Percentiles rank a stretch among this genome's conserved stretches.
Evolutionary conservation across 2,329 filamentous ascomycete genomes (phyloP).

Genomic region (Talaromyces funiculosus): DNA sequence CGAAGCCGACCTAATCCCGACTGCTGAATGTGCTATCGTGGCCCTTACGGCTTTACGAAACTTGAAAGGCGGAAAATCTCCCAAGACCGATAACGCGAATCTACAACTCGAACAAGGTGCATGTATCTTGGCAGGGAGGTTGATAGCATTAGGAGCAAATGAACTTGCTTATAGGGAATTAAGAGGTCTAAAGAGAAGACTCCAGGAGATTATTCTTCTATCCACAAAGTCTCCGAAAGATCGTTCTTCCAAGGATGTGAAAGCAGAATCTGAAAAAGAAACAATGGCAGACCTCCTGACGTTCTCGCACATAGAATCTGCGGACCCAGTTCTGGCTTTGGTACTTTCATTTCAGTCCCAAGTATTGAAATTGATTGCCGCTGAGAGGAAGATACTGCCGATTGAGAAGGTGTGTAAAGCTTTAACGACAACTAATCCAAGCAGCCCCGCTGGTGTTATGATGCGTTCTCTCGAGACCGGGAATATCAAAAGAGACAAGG

Average conservation of each 20-base stretch:
- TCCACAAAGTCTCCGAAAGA: constrained; percentile 11
- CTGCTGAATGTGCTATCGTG: constrained; percentile 37
- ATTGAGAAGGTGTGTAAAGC: constrained; percentile 27
- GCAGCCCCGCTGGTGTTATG: constrained; percentile 38
- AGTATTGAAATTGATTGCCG: constrained; percentile 32
- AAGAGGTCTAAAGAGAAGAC: constrained; percentile 33
- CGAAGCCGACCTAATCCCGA: constrained; percentile 24
- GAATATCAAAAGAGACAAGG: constrained; percentile 33
- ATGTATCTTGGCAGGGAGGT: constrained; percentile 38
- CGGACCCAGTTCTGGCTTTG: constrained; percentile 26
- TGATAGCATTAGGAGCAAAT: constrained; percentile 36
- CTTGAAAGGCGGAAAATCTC: constrained; percentile 27
- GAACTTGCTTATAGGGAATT: constrained; percentile 39
- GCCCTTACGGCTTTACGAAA: constrained; percentile 35
- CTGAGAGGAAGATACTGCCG: constrained; percentile 28
- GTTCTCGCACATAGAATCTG: constrained; percentile 27
- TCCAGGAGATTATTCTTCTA: constrained; percentile 26
- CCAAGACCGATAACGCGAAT: constrained; percentile 23
- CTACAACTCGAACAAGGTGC: constrained; percentile 40
- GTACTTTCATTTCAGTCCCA: constrained; percentile 38
- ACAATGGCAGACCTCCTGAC: constrained; percentile 33
- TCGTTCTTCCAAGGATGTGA: constrained; percentile 20
- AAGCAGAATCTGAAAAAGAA: constrained; percentile 26
- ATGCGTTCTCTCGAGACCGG: constrained; percentile 32
- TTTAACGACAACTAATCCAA: constrained; percentile 30